These are phyloP conservation scores for Paracorniculantispora psalliotae DNA, from an alignment of 2,329 filamentous ascomycete genomes.

Conservation along the genomic window DNA sequence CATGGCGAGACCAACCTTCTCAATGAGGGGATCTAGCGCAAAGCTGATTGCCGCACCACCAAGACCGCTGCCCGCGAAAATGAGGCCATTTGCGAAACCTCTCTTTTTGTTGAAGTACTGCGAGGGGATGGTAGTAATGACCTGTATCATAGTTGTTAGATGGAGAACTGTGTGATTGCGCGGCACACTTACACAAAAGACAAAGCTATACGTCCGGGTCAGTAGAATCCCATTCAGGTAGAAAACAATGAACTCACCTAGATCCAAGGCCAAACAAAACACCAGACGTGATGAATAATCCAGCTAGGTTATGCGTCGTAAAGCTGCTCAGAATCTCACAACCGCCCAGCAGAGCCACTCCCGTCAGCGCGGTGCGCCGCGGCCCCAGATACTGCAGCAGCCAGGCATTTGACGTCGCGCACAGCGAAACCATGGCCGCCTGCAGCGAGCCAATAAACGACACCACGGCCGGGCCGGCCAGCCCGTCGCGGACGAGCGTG, in stretches of 20 bases:
- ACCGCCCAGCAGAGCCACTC: constrained; percentile 45
- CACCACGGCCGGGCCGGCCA: constrained; percentile 47
- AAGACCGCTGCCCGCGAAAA: constrained; percentile 50
- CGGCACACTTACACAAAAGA: constrained; percentile 32
- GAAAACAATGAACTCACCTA: constrained; percentile 20
- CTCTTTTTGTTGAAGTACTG: constrained; percentile 52
- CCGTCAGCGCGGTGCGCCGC: constrained; percentile 40
- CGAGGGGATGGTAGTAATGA: constrained; percentile 43
- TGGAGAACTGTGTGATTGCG: constrained; percentile 21
- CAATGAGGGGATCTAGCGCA: constrained; percentile 43
- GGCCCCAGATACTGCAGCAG: constrained; percentile 46
- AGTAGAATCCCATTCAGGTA: not conserved
- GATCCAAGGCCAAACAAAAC: constrained; percentile 29
- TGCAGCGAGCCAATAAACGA: constrained; percentile 55
- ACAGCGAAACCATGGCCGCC: constrained; percentile 43
- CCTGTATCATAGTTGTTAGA: constrained; percentile 26
- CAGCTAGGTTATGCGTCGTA: constrained; percentile 28
- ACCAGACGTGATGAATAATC: constrained; percentile 31
- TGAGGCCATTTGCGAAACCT: constrained; percentile 51
- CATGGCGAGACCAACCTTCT: constrained; percentile 43
- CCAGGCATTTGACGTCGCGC: constrained; percentile 49
- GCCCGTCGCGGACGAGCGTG: constrained; percentile 44
- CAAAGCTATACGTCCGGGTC: constrained; percentile 21
- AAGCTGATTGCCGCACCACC: constrained; percentile 51
- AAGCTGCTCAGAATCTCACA: constrained; percentile 43